phyloP scores from a whole-genome alignment of 2,329 filamentous ascomycete genomes.

The Botrytis galanthina region DNA sequence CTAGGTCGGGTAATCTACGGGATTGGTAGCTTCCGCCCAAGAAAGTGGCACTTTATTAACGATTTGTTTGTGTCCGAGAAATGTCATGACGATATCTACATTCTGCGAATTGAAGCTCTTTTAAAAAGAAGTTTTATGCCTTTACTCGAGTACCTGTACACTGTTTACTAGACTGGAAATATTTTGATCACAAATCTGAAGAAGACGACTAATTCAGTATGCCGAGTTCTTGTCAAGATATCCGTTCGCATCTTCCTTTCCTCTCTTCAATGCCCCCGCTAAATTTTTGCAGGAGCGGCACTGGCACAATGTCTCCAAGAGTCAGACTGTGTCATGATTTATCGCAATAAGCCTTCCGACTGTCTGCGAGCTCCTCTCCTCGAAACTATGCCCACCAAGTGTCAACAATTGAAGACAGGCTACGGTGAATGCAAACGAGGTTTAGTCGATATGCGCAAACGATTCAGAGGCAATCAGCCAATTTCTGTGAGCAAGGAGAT shows the following conservation, averaged over 20 bases:
- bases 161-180: background rate
- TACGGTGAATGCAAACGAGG: constrained; percentile 95
- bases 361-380: constrained; percentile 81
- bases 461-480: constrained; percentile 91
- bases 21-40: background rate
- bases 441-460: constrained; percentile 97
- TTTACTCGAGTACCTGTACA: background rate
- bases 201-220: constrained; percentile 47
- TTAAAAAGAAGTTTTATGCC: background rate
- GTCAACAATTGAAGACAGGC: constrained; percentile 88
- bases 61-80: background rate
- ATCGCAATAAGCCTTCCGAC: constrained; percentile 81
- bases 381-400: constrained; percentile 79
- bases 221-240: constrained; percentile 96
- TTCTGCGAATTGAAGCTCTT: background rate
- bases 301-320: constrained; percentile 93
- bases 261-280: constrained; percentile 16
- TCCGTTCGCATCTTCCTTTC: constrained; percentile 57
- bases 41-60: background rate
- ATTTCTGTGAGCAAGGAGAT: constrained; percentile 63
- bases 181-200: background rate
- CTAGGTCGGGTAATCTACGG: constrained; percentile 9
- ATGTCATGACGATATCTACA: background rate
- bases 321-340: constrained; percentile 92
- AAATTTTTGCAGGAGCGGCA: constrained; percentile 67